A percentile compares a stretch with the other conserved stretches of the same genome.
Evolutionary conservation across 768 basidiomycete genomes (phyloP).

Genomic region (Tylopilus plumbeoviolaceoides): DNA sequence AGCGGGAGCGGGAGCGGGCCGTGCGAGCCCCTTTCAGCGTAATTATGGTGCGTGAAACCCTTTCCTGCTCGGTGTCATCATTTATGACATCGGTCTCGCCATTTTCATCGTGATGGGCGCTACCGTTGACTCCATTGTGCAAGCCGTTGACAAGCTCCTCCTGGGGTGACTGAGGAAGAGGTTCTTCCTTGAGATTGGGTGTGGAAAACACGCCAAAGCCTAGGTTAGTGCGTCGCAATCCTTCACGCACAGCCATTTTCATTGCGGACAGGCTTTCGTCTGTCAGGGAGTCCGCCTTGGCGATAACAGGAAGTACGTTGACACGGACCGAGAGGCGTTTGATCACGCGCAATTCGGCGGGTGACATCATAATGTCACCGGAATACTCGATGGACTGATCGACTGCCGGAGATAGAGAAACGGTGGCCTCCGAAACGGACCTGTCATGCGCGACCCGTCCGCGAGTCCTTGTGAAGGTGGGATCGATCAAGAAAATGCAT

Average conservation of each 20-base stretch:
- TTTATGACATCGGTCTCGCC: conserved; percentile 28
- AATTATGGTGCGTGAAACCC: conserved; percentile 70
- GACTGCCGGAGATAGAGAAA: conserved; percentile 47
- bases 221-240: conserved; percentile 60
- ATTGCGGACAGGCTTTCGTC: conserved; percentile 68
- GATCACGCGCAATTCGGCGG: conserved; percentile 76
- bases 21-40: conserved; percentile 50
- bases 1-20: conserved; percentile 66
- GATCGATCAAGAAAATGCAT: conserved; percentile 85
- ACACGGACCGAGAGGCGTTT: conserved; percentile 66
- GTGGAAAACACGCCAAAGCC: conserved; percentile 76
- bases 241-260: conserved; percentile 69
- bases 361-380: conserved; percentile 65
- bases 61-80: conserved; percentile 47
- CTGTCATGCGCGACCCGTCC: conserved; percentile 47
- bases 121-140: conserved; percentile 28
- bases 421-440: conserved; percentile 63
- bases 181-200: conserved; percentile 25
- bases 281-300: conserved; percentile 78
- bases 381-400: conserved; percentile 48
- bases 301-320: conserved; percentile 81
- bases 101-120: conserved; percentile 29
- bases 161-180: conserved; percentile 8
- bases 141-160: conserved; percentile 14
- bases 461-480: conserved; percentile 57